Percentiles rank a stretch among this genome's conserved stretches.
These are phyloP conservation scores for Scytalidium sp. DNA, from an alignment of 2,329 filamentous ascomycete species.

Conservation along the genomic window DNA sequence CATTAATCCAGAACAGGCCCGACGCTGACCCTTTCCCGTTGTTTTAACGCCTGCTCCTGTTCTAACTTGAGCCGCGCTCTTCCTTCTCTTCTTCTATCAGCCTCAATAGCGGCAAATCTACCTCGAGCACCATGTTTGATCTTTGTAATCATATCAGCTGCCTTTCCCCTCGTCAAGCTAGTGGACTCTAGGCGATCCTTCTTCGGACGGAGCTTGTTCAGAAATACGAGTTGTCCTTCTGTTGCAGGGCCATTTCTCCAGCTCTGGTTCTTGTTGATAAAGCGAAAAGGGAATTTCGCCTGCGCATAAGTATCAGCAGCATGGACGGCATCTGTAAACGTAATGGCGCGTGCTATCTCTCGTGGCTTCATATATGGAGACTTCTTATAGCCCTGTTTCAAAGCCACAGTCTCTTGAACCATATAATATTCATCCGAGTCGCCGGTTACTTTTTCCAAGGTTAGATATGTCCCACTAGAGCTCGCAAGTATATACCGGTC, in stretches of 20 bases:
- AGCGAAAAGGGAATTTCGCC: constrained; percentile 60
- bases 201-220: constrained; percentile 62
- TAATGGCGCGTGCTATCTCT: constrained; percentile 60
- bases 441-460: constrained; percentile 35
- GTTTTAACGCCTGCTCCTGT: constrained; percentile 34
- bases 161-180: constrained; percentile 74
- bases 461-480: constrained; percentile 58
- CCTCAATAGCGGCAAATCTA: constrained; percentile 53
- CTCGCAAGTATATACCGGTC: constrained; percentile 70
- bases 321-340: constrained; percentile 73
- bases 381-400: constrained; percentile 35
- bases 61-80: constrained; percentile 35
- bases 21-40: constrained; percentile 52
- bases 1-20: constrained; percentile 43
- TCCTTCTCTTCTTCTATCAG: constrained; percentile 47
- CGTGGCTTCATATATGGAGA: constrained; percentile 67
- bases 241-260: constrained; percentile 72
- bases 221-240: constrained; percentile 61
- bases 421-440: constrained; percentile 23
- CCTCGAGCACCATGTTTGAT: constrained; percentile 77
- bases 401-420: constrained; percentile 33
- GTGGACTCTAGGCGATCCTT: constrained; percentile 50
- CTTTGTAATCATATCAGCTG: constrained; percentile 89
- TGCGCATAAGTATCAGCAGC: constrained; percentile 80
- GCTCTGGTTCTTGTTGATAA: constrained; percentile 61